Base-by-base conservation (phyloP, 2,329 filamentous ascomycete species). In the Mycosphaerella sp. region DNA sequence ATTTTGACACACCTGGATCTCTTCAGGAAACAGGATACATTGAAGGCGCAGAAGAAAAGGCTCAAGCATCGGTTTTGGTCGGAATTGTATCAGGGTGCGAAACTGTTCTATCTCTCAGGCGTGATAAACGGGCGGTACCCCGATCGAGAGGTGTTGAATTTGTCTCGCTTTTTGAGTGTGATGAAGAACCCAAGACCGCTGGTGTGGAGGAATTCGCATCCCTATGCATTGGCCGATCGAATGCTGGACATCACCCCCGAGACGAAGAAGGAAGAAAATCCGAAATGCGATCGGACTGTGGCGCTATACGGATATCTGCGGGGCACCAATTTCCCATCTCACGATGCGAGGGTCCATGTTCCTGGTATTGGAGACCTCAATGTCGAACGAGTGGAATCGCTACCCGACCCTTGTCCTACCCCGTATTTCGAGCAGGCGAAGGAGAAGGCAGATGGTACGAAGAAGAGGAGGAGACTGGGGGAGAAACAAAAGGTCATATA, bases 111-210 rank as follows among this genome's bases (percentile, higher is more conserved):
- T 65, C 79, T 98, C 4, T 95, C 89, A 1, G 93, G 93, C 64
- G 90, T 98, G 32, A 86, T 97, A 62, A 98, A 98, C 68, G 93
- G 93, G 37, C 80, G 93, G 57, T 98, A 98, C 64, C 94, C 93
- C 0, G 93, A 98, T 68, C 84, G 94, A 58, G 94, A 98, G 71
- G 83, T 98, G 13, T 87, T 97, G 73, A 98, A 98, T 66, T 71
- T 98, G 48, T 95, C 89, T 12, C 82, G 94, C 49, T 98, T 98
- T 69, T 77, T 98, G 59, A 95, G 88, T 16, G 89, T 98, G 59
- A 98, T 98, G 94, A 98, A 98, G 77, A 98, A 95, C 67, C 91
- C 94, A 4, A 80, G 93, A 53, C 93, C 93, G n/a, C 76, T 98
- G 27, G 78, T 98, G 37, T 98, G 93, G 91, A 81, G 94, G 53